phyloP scores from a whole-genome alignment of 805 yeast genomes.

The Starmerella davenportii region DNA sequence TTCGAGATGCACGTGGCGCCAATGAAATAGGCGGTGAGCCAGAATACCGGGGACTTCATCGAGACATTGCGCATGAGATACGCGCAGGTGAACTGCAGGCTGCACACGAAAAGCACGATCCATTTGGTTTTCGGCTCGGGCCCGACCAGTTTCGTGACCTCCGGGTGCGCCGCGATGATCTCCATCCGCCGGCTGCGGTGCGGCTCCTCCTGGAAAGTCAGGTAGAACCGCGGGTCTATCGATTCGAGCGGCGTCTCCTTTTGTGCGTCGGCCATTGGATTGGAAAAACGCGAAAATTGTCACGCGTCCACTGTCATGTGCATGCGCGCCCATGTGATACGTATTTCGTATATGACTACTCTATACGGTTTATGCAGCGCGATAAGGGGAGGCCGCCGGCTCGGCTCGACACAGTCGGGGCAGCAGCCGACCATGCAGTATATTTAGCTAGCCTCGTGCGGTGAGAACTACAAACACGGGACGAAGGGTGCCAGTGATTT shows the following conservation, averaged over 20 bases:
- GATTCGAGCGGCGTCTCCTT: not conserved
- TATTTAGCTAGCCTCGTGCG: too few relatives aligned
- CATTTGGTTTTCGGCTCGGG: constrained; percentile 76
- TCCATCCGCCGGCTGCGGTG: constrained; percentile 56
- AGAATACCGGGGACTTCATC: constrained; percentile 36
- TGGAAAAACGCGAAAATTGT: too few relatives aligned
- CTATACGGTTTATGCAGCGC: too few relatives aligned
- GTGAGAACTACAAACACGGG: too few relatives aligned
- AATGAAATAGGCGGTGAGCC: constrained; percentile 49
- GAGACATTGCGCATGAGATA: constrained; percentile 39
- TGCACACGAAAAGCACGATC: constrained; percentile 46
- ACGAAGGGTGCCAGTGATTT: too few relatives aligned
- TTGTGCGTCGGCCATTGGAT: not conserved
- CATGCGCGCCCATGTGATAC: too few relatives aligned
- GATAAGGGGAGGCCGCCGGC: too few relatives aligned
- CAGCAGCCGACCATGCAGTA: too few relatives aligned
- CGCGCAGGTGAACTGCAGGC: constrained; percentile 49
- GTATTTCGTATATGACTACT: too few relatives aligned
- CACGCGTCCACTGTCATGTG: too few relatives aligned
- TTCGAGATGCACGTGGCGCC: constrained; percentile 84
- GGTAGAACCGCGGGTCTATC: constrained; percentile 33
- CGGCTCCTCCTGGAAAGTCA: constrained; percentile 73
- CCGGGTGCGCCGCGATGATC: constrained; percentile 60
- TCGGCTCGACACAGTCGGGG: too few relatives aligned
- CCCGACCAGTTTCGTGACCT: constrained; percentile 63